Percentiles rank a stretch among this genome's conserved stretches.
Conservation (phyloP, 2,329 filamentous ascomycete genomes). For the Mollisiaceae sp. region DNA sequence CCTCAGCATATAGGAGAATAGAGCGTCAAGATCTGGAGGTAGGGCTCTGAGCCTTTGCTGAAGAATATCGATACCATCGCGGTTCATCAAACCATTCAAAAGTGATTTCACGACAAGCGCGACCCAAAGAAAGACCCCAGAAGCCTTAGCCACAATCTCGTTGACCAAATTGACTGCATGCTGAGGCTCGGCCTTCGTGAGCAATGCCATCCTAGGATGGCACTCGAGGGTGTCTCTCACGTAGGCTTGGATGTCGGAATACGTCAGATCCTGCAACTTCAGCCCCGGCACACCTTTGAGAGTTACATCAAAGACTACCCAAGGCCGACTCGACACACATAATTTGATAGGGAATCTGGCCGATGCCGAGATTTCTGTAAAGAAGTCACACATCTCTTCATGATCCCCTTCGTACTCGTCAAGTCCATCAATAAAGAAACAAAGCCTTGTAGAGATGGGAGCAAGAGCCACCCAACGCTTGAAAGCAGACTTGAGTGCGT, state of each 20-base stretch:
- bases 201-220: background rate
- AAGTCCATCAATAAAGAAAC: constrained; percentile 22
- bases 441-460: background rate
- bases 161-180: background rate
- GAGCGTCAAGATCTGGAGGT: constrained; percentile 32
- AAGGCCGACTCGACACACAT: constrained; percentile 22
- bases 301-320: constrained; percentile 17
- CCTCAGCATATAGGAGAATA: constrained; percentile 30
- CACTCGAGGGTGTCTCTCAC: constrained; percentile 12
- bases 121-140: constrained; percentile 19
- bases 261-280: constrained; percentile 18
- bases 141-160: constrained; percentile 17
- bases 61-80: constrained; percentile 31
- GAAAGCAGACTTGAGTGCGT: background rate
- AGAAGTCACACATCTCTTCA: constrained; percentile 13
- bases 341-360: constrained; percentile 13
- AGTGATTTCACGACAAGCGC: constrained; percentile 21
- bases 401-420: constrained; percentile 26
- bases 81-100: constrained; percentile 16
- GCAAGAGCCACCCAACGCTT: background rate
- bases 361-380: constrained; percentile 1
- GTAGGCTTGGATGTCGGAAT: constrained; percentile 15
- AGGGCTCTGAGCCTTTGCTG: constrained; percentile 25
- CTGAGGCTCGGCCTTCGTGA: background rate
- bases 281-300: constrained; percentile 9